These are phyloP conservation scores for Quercus glauca DNA, from an alignment of 306 rosid species.

Conservation along the genomic window DNA sequence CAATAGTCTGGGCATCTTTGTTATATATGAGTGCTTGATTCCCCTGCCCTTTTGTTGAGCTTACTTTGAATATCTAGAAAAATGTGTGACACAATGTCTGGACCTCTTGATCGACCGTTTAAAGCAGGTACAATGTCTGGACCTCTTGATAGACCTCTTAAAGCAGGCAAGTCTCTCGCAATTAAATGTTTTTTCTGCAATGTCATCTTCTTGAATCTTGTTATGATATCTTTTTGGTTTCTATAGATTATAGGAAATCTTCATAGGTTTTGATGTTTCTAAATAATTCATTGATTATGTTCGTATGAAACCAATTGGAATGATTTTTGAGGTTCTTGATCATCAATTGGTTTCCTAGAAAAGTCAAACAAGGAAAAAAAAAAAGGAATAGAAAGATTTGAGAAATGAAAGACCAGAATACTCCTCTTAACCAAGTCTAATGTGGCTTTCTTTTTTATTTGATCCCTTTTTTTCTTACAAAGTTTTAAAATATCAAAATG, in stretches of 20 bases:
- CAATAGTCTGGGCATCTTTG: constrained; percentile 32
- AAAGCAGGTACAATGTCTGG: constrained; percentile 38
- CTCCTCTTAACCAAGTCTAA: neutral
- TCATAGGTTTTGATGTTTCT: neutral
- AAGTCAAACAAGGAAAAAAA: neutral
- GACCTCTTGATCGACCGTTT: constrained; percentile 38
- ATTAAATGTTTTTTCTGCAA: neutral
- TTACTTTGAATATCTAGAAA: constrained; percentile 40
- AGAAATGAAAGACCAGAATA: neutral
- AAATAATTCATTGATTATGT: neutral
- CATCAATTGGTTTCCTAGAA: neutral
- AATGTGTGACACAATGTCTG: constrained; percentile 71
- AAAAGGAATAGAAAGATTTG: neutral
- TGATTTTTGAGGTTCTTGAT: neutral
- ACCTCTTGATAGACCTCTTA: constrained; percentile 41
- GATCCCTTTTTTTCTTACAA: neutral
- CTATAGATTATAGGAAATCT: neutral
- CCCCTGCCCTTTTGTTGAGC: constrained; percentile 33
- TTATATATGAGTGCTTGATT: constrained; percentile 43
- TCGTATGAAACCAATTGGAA: neutral
- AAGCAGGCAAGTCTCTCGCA: constrained; percentile 33
- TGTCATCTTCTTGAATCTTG: neutral
- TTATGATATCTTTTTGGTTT: neutral
- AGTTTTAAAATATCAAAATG: neutral
- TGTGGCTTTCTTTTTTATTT: neutral